Evolutionary conservation across 257 asterid species (phyloP).

Genomic region (Sherardia arvensis): DNA sequence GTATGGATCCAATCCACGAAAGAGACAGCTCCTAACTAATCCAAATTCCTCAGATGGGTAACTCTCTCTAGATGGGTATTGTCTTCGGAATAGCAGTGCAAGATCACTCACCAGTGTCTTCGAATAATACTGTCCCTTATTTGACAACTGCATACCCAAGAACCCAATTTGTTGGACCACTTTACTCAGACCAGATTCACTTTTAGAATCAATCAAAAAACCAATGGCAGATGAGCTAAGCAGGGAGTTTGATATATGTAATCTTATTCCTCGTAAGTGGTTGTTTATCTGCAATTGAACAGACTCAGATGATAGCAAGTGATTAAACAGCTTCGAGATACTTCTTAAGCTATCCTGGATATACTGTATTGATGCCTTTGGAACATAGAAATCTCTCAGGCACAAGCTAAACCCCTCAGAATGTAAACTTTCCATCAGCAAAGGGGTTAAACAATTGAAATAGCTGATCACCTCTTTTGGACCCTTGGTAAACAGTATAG

Average conservation of each 20-base stretch:
- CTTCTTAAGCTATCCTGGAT: constrained; percentile 44
- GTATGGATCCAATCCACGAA: constrained; percentile 79
- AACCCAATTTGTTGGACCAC: constrained; percentile 94
- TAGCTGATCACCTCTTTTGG: constrained; percentile 68
- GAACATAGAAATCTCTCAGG: constrained; percentile 58
- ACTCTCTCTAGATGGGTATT: constrained; percentile 53
- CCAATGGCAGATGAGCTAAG: constrained; percentile 64
- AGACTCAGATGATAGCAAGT: constrained; percentile 48
- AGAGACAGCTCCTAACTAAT: constrained; percentile 67
- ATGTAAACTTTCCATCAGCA: constrained; percentile 72
- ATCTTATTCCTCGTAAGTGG: constrained; percentile 47
- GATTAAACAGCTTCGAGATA: constrained; percentile 35
- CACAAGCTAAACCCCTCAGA: constrained; percentile 73
- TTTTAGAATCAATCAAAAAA: constrained; percentile 61
- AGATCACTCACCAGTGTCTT: constrained; percentile 58
- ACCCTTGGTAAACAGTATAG: constrained; percentile 76
- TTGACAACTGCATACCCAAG: constrained; percentile 64
- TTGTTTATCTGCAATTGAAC: constrained; percentile 52
- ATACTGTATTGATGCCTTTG: constrained; percentile 36
- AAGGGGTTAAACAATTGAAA: constrained; percentile 67
- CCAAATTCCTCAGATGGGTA: constrained; percentile 71
- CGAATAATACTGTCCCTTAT: constrained; percentile 68
- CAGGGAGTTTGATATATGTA: constrained; percentile 49
- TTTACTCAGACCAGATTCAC: constrained; percentile 85
- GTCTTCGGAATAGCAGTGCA: constrained; percentile 47